phyloP scores from a whole-genome alignment of 2,329 filamentous ascomycete genomes.

The Botryosphaeria dothidea region DNA sequence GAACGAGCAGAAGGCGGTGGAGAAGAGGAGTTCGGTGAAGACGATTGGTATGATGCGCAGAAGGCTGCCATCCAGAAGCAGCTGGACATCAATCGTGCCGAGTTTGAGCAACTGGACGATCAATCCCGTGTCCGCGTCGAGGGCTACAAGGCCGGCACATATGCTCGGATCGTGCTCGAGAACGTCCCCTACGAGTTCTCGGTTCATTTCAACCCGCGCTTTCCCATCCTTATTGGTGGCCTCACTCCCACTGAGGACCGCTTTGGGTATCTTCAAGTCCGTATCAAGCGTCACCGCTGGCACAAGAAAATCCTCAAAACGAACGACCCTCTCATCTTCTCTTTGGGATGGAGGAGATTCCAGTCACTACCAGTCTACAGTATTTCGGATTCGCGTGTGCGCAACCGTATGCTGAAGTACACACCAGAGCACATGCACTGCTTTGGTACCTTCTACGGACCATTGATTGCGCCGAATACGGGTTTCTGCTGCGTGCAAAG shows the following conservation, averaged over 20 bases:
- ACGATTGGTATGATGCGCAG: slow-evolving; percentile 98
- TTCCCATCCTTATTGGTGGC: slow-evolving; percentile 88
- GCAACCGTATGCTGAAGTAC: slow-evolving; percentile 98
- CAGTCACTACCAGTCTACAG: slow-evolving; percentile 91
- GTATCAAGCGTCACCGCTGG: slow-evolving; percentile 97
- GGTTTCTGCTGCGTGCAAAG: slow-evolving; percentile 94
- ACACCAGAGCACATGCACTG: slow-evolving; percentile 99
- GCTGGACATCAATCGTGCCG: slow-evolving; percentile 91
- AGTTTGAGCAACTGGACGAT: slow-evolving; percentile 86
- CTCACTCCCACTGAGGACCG: slow-evolving; percentile 90
- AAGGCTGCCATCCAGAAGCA: slow-evolving; percentile 96
- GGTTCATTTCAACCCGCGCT: slow-evolving; percentile 74
- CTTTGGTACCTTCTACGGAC: slow-evolving; percentile 93
- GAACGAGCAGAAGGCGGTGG: slow-evolving; percentile 68
- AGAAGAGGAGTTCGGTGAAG: slow-evolving; percentile 85
- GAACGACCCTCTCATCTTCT: slow-evolving; percentile 96
- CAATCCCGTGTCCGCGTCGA: slow-evolving; percentile 80
- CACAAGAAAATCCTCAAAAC: slow-evolving; percentile 99
- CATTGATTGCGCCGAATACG: slow-evolving; percentile 91
- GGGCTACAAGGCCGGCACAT: slow-evolving; percentile 88
- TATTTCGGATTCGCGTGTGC: slow-evolving; percentile 87
- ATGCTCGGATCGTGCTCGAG: slow-evolving; percentile 87
- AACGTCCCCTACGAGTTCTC: slow-evolving; percentile 90
- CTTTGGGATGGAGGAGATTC: slow-evolving; percentile 93
- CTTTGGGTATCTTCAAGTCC: slow-evolving; percentile 91